Percentiles rank a stretch among this genome's conserved stretches.
phyloP scores from a whole-genome alignment of 1,139 yeast species.

The Lodderomyces orthopsilosis region DNA sequence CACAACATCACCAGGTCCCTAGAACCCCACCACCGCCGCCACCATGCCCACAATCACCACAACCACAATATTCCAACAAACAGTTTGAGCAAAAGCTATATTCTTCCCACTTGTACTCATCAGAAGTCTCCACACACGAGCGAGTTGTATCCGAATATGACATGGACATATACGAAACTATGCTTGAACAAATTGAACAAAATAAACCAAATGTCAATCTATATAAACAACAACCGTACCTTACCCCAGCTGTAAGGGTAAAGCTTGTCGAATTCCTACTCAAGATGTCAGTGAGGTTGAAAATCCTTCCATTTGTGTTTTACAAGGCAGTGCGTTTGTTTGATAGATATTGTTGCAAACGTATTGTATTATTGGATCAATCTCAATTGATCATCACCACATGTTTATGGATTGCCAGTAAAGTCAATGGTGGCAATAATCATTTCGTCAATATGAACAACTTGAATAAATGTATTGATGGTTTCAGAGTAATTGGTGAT shows the following conservation, averaged over 20 bases:
- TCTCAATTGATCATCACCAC: constrained; percentile 63
- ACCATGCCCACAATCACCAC: not conserved
- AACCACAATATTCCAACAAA: not conserved
- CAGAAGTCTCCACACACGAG: constrained; percentile 50
- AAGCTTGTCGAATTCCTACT: constrained; percentile 56
- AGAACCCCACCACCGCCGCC: not conserved
- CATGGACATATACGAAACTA: constrained; percentile 45
- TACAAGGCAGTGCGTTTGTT: constrained; percentile 57
- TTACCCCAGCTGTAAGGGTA: constrained; percentile 47
- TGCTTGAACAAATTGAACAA: constrained; percentile 29
- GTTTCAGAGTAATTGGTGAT: constrained; percentile 37
- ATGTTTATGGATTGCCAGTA: constrained; percentile 65
- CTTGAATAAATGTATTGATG: constrained; percentile 19
- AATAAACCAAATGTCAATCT: constrained; percentile 51
- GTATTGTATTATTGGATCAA: constrained; percentile 61
- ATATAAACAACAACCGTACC: constrained; percentile 63
- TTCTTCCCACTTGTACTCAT: constrained; percentile 47
- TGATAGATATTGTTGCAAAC: constrained; percentile 64
- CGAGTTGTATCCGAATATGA: constrained; percentile 50
- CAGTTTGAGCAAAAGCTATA: constrained; percentile 39
- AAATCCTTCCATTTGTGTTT: constrained; percentile 59
- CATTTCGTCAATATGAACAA: constrained; percentile 55
- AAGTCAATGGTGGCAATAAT: constrained; percentile 67
- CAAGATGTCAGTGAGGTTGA: constrained; percentile 57
- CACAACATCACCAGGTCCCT: constrained; percentile 2